Evolutionary conservation across 2,329 filamentous ascomycete genomes (phyloP).

Genomic region (Epichloe uncinata): DNA sequence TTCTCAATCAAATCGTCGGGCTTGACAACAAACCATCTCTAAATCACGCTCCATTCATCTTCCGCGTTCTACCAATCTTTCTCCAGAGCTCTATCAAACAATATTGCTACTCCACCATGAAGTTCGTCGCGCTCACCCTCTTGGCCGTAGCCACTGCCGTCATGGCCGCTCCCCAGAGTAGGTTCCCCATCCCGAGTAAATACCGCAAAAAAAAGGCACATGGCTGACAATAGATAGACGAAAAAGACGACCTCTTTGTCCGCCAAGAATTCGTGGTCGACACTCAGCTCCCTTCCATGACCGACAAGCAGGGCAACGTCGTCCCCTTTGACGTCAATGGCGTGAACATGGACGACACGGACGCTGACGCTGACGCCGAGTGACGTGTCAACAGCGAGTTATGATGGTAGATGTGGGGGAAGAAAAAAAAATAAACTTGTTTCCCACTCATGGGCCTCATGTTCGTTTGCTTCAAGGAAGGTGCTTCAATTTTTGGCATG

Average conservation of each 20-base stretch:
- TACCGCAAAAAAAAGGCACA: too few relatives aligned
- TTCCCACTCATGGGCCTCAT: too few relatives aligned
- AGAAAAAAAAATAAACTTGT: too few relatives aligned
- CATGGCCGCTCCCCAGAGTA: slow-evolving; percentile 25
- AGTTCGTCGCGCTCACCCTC: slow-evolving; percentile 34
- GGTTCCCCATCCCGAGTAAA: slow-evolving; percentile 1
- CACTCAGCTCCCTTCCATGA: slow-evolving; percentile 31
- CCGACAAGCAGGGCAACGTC: slow-evolving; percentile 29
- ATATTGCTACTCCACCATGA: slow-evolving; percentile 29
- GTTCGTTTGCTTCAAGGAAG: too few relatives aligned
- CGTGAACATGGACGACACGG: slow-evolving; percentile 27
- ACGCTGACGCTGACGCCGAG: too few relatives aligned
- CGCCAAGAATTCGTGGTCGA: slow-evolving; percentile 8
- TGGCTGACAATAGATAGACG: not conserved
- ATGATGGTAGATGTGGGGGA: too few relatives aligned
- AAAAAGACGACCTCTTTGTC: not conserved
- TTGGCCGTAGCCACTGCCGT: slow-evolving; percentile 33
- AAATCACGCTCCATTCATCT: too few relatives aligned
- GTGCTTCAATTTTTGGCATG: too few relatives aligned
- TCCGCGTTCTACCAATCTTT: too few relatives aligned
- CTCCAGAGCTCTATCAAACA: not conserved
- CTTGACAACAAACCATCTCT: too few relatives aligned
- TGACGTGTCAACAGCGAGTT: too few relatives aligned
- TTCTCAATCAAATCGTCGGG: too few relatives aligned
- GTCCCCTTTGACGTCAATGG: slow-evolving; percentile 29